Percentiles rank a stretch among this genome's conserved stretches.
Conservation (phyloP, 352 stramenopile genomes). For the Globisporangium spiculum region DNA sequence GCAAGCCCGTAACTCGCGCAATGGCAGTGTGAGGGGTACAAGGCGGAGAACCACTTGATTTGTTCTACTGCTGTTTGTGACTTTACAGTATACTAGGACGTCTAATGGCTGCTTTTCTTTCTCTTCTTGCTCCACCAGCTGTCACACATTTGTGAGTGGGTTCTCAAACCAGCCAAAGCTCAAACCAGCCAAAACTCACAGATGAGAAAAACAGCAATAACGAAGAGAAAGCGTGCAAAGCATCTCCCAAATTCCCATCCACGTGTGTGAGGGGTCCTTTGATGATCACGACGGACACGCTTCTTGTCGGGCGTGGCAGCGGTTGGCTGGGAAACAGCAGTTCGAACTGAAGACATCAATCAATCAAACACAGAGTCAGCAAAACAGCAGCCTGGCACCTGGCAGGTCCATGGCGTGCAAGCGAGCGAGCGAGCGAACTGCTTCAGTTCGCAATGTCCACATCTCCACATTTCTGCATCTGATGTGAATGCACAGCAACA, state of each 20-base stretch:
- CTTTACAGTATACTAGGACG: background rate
- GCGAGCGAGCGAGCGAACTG: background rate
- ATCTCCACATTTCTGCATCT: background rate
- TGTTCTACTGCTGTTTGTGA: background rate
- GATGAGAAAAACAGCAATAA: background rate
- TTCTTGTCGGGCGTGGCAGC: background rate
- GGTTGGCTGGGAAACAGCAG: background rate
- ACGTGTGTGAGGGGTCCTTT: background rate
- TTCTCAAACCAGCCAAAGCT: background rate
- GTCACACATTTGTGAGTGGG: conserved; percentile 2
- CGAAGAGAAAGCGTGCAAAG: background rate
- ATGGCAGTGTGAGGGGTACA: background rate
- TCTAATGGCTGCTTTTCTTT: background rate
- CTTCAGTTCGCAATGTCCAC: background rate
- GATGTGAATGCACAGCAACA: background rate
- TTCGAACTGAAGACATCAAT: background rate
- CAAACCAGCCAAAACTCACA: no score
- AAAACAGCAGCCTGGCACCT: background rate
- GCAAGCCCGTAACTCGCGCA: background rate
- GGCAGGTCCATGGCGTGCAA: background rate
- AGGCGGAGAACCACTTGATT: conserved; percentile 5
- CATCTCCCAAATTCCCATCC: background rate
- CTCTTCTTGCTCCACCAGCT: background rate
- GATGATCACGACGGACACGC: background rate
- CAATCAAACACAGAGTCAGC: conserved; percentile 2